Evolutionary conservation across 176 grass and related monocot genomes (phyloP).

Genomic region (Oryza rufipogon): DNA sequence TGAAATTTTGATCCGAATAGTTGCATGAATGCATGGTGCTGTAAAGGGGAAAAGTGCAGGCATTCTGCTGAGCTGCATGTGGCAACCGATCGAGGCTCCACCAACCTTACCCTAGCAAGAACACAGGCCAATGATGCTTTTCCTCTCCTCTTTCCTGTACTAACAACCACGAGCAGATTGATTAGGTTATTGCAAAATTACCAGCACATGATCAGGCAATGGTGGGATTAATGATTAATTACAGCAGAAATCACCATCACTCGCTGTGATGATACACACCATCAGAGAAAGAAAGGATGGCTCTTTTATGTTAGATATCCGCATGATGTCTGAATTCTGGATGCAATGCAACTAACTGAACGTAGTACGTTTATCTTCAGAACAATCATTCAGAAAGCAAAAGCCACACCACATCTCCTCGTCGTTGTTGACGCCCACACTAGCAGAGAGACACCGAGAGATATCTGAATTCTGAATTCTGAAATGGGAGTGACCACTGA

Average conservation of each 20-base stretch:
- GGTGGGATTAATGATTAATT: background rate
- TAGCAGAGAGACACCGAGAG: background rate
- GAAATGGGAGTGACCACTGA: background rate
- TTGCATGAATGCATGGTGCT: slow-evolving; percentile 7
- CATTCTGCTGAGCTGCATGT: slow-evolving; percentile 36
- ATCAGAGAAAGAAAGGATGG: no score
- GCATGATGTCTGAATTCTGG: background rate
- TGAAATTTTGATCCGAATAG: background rate
- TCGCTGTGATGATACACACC: background rate
- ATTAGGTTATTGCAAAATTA: background rate
- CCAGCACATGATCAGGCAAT: background rate
- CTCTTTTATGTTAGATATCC: no score
- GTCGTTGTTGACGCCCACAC: background rate
- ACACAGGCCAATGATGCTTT: background rate
- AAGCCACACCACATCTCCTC: background rate
- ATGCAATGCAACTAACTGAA: background rate
- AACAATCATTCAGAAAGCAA: background rate
- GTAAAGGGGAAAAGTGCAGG: slow-evolving; percentile 31
- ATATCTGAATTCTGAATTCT: slow-evolving; percentile 5
- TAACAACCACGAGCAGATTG: slow-evolving; percentile 9
- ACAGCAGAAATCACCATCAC: background rate
- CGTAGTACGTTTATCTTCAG: background rate
- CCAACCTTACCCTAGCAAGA: background rate
- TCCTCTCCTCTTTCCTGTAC: background rate
- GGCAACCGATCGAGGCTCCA: background rate